These are phyloP conservation scores for Quillaja saponaria DNA, from an alignment of 306 rosid genomes.

Conservation along the genomic window DNA sequence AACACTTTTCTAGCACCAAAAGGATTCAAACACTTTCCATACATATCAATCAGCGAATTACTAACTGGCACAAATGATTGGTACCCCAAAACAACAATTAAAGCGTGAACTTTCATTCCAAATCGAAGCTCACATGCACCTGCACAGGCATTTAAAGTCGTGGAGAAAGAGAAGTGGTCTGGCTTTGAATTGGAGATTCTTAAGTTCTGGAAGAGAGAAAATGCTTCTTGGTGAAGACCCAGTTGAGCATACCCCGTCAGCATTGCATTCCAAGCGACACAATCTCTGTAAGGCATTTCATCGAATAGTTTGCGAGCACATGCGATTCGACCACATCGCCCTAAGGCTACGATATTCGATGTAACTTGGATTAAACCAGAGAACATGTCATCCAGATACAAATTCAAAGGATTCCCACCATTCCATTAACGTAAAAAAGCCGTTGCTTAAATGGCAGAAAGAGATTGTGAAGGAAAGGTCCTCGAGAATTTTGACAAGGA, in stretches of 20 bases:
- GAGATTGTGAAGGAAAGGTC: too few species aligned
- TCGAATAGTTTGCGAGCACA: constrained; percentile 70
- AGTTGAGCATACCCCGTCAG: constrained; percentile 53
- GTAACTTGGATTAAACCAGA: constrained; percentile 51
- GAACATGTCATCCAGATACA: constrained; percentile 44
- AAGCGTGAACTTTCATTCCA: constrained; percentile 58
- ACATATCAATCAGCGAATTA: constrained; percentile 71
- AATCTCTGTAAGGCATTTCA: constrained; percentile 59
- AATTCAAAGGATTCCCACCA: not conserved
- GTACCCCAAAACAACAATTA: constrained; percentile 53
- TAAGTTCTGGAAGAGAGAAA: constrained; percentile 53
- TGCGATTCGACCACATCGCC: constrained; percentile 48
- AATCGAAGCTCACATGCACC: constrained; percentile 33
- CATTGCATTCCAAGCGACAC: constrained; percentile 82
- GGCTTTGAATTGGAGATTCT: constrained; percentile 43
- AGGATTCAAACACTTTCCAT: constrained; percentile 67
- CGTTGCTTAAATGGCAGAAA: too few species aligned
- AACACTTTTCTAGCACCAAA: constrained; percentile 59
- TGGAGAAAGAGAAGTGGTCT: constrained; percentile 63
- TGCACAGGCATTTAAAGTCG: constrained; percentile 60
- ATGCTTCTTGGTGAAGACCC: constrained; percentile 53
- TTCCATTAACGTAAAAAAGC: not conserved
- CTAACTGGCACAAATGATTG: constrained; percentile 50
- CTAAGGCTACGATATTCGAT: constrained; percentile 37
- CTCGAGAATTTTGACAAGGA: too few species aligned